Conservation (phyloP, 2,329 filamentous ascomycete genomes). For the Fusarium burgessii region DNA sequence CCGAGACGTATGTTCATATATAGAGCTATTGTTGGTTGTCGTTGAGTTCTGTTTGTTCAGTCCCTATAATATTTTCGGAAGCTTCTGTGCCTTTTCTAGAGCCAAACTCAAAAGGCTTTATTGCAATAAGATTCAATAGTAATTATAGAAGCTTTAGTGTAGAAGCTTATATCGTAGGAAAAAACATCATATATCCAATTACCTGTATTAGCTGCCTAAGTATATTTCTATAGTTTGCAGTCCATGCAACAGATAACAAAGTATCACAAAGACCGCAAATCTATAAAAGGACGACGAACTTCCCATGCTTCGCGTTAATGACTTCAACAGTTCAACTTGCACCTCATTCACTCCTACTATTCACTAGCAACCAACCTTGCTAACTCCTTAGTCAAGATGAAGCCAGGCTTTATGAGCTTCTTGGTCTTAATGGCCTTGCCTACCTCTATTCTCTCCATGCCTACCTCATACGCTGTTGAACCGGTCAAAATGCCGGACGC, state of each 20-base stretch:
- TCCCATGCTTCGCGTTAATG: background rate
- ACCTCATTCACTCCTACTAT: accelerated
- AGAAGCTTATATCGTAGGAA: too few relatives aligned
- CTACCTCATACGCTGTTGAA: background rate
- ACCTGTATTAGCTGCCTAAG: too few relatives aligned
- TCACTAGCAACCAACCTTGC: background rate
- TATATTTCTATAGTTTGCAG: too few relatives aligned
- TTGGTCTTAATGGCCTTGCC: background rate
- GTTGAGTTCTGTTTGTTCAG: background rate
- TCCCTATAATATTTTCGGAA: background rate
- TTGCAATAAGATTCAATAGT: too few relatives aligned
- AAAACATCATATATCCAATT: too few relatives aligned
- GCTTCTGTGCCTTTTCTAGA: background rate
- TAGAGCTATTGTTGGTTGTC: background rate
- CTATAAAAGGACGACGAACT: background rate
- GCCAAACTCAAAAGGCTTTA: background rate
- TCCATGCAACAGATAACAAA: too few relatives aligned
- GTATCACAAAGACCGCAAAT: too few relatives aligned
- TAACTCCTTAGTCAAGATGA: background rate
- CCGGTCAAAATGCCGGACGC: accelerated
- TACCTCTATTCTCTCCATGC: background rate
- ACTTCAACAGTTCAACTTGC: accelerated
- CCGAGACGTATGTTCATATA: background rate
- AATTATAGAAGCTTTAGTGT: too few relatives aligned
- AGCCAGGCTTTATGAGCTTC: background rate